Evolutionary conservation across 1,139 yeast genomes (phyloP), one percentile per base, ranked within the genome.

Genomic region (Saccharomycopsis crataegensis): DNA sequence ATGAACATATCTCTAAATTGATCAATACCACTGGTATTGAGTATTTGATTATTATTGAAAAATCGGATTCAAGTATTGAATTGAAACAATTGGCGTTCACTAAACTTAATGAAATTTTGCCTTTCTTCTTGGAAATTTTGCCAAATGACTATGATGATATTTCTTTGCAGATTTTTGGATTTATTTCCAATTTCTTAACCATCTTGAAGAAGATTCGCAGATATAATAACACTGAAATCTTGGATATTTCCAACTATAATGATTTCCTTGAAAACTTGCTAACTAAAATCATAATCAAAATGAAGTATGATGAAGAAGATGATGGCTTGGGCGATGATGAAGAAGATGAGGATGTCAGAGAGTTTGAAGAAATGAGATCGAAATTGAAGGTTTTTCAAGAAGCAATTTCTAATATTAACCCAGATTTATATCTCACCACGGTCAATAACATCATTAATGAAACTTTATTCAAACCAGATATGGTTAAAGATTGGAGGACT

Each of bases 101-200:
- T 67, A 78, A 62, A 67, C 63, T 89, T 34, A 66, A 82, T n/a
- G 77, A 73, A 50, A 74, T 88, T 43, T 80, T 91, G 75, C 97
- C 97, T 22, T 73, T 82, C 38, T 74, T 87, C 11, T 75, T 91
- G 55, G 78, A 77, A 56, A 88, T 86, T 59, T 76, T 93, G 62
- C 74, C 80, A 43, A 86, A 87, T 62, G 96, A 86, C 59, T 91
- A 85, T 64, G 98, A 93, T 66, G 97, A 94, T 59, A 86, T 93
- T 11, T 81, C 96, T 1, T 77, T 78, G 50, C 95, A 87, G 65
- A 86, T 89, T 2, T 86, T 91, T 64, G 85, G 94, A 6, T 86
- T 89, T 62, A 73, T 93, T 51, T 81, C 86, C 49, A 86, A 82
- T 55, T 90, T 84, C 64, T 72, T 93, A 57, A 71, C 86, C 14